Base-by-base conservation (phyloP, 306 rosid species). In the Amphicarpaea edgeworthii region DNA sequence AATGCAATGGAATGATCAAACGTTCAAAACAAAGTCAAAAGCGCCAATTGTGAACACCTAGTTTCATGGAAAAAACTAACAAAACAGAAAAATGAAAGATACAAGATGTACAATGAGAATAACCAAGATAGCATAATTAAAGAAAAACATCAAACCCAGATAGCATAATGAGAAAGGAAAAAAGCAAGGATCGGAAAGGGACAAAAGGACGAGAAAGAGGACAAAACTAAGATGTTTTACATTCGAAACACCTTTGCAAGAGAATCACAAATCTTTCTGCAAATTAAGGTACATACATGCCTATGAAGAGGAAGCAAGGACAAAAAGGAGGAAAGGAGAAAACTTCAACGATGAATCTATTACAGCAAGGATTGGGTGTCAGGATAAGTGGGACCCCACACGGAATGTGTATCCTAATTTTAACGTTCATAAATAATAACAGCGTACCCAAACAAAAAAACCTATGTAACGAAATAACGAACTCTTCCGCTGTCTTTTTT, bases 321-420 rank as follows among this genome's bases (percentile, higher is more conserved):
- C 68, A 71, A 71, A 16, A 59, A 64, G 78, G 84, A 83, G 87
- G 76, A 68, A 74, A 61, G 67, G 81, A 72, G 80, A 75, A 83
- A 64, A 6, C 45, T 81, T 55, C 59, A 55, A 69, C 49, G 38
- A 46, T 3, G 24, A 34, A 69, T 54, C 46, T 51, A 37, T 77
- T 77, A 77, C 76, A 71, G 37, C 66, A 47, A 23, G 21, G 71
- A 77, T 77, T 37, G 3, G 70, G 57, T 81, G 74, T 70, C 51
- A 51, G 11, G 72, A 76, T 60, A 50, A 38, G 76, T 49, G 47
- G 63, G 70, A 1, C 28, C 84, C 43, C 32, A 23, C 26, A 15
- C 6, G 5, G 16, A 19, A 61, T 42, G 55, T 70, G 20, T 63
- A 34, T 71, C 16, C 85, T 77, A 77, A 71, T 61, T 81, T 82